These are phyloP conservation scores for Coelastrella sp. DNA, from an alignment of 139 green algal genomes.

Conservation along the genomic window DNA sequence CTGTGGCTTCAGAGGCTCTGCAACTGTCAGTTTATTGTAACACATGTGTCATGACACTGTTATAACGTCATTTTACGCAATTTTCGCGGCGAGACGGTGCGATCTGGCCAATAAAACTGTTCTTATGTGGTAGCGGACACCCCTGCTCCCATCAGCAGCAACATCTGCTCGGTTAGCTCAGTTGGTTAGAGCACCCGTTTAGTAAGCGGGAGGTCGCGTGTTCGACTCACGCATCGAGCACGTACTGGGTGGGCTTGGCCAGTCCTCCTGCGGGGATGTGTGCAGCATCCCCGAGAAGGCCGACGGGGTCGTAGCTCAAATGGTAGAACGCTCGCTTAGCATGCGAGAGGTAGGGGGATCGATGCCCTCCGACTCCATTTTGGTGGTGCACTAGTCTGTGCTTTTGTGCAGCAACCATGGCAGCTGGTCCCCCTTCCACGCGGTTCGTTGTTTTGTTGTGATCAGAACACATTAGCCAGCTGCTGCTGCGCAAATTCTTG, in stretches of 20 bases:
- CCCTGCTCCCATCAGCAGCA: background rate
- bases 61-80: background rate
- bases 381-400: background rate
- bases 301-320: background rate
- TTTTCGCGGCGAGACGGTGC: background rate
- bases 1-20: no score
- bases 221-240: constrained; percentile 27
- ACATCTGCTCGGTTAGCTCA: constrained; percentile 24
- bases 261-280: background rate
- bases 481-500: constrained; percentile 20
- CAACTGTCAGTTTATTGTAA: no score
- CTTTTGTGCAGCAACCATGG: background rate
- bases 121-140: background rate
- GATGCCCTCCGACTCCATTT: background rate
- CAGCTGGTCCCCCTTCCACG: no score
- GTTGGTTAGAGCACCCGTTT: constrained; percentile 35
- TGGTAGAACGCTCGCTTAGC: background rate
- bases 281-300: no score
- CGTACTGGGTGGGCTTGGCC: background rate
- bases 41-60: background rate
- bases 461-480: background rate
- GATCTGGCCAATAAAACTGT: background rate
- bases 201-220: constrained; percentile 9
- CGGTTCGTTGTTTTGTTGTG: background rate
- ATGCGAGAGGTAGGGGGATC: no score